Evolutionary conservation across 176 grass and related monocot genomes (phyloP).

Genomic region (Raddia guianensis): DNA sequence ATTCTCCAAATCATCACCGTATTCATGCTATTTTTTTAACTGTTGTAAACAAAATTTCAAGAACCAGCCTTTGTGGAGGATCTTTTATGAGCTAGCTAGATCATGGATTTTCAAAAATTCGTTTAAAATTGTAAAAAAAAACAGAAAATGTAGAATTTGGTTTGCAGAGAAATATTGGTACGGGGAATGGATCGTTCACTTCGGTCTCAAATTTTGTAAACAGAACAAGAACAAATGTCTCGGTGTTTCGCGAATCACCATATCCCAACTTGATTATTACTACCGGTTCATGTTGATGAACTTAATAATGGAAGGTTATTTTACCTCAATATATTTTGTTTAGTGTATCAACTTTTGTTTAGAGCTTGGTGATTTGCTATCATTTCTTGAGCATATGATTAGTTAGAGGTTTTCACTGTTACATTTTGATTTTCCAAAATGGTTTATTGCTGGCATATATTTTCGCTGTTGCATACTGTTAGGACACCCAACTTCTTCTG

Average conservation of each 20-base stretch:
- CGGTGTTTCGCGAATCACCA: too few species aligned
- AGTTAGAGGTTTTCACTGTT: neutral
- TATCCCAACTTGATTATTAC: too few species aligned
- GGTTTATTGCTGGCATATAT: constrained; percentile 1
- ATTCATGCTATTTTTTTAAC: neutral
- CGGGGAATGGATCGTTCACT: too few species aligned
- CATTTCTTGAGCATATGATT: neutral
- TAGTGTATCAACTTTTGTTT: neutral
- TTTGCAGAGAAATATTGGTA: too few species aligned
- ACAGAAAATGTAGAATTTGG: too few species aligned
- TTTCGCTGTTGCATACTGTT: constrained; percentile 17
- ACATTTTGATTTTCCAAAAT: constrained; percentile 8
- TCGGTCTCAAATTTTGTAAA: too few species aligned
- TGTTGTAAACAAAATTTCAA: too few species aligned
- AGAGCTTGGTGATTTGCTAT: constrained; percentile 2
- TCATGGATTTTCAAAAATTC: too few species aligned
- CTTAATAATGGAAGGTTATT: neutral
- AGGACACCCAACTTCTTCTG: constrained; percentile 88
- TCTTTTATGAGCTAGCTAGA: too few species aligned
- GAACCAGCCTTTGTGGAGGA: too few species aligned
- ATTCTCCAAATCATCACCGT: neutral
- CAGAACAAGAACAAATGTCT: too few species aligned
- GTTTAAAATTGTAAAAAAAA: too few species aligned
- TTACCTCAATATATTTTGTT: constrained; percentile 16
- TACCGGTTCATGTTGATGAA: neutral